These are phyloP conservation scores for Gastrolobium villosum DNA, from an alignment of 306 rosid genomes.

Conservation along the genomic window DNA sequence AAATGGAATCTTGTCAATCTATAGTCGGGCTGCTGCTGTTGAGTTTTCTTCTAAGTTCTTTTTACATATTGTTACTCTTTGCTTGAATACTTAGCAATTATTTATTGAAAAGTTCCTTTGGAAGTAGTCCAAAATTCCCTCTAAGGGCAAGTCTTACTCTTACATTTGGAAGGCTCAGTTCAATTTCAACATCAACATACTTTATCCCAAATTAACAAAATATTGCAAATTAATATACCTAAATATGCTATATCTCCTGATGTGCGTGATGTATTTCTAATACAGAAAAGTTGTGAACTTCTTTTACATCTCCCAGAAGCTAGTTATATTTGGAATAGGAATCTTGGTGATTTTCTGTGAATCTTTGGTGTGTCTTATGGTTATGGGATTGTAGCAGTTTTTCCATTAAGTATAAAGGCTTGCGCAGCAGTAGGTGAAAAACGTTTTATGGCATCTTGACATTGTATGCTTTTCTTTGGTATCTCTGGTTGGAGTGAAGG, in stretches of 20 bases:
- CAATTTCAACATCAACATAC: no score
- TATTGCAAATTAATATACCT: conserved; percentile 4
- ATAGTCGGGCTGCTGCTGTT: conserved; percentile 5
- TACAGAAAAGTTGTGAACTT: conserved; percentile 1
- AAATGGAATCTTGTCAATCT: conserved; percentile 26
- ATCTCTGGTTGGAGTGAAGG: conserved; percentile 4
- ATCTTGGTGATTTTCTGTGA: neutral
- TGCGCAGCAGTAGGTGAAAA: neutral
- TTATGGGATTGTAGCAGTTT: neutral
- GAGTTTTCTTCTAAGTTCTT: conserved; percentile 12
- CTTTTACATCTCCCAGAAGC: conserved; percentile 16
- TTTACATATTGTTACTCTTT: neutral
- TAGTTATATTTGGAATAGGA: conserved; percentile 5
- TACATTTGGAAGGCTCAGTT: conserved; percentile 7
- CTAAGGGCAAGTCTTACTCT: conserved; percentile 22
- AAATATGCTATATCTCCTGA: conserved; percentile 3
- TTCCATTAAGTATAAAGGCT: neutral
- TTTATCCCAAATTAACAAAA: conserved; percentile 6
- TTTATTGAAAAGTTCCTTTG: conserved; percentile 12
- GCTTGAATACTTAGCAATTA: conserved; percentile 2
- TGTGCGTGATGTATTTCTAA: conserved; percentile 8
- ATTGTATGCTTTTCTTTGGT: conserved; percentile 1
- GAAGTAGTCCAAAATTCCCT: conserved; percentile 23
- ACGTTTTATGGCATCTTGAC: neutral
- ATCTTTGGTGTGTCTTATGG: neutral